phyloP scores from a whole-genome alignment of 257 asterid species.

The Eustoma russellianum region DNA sequence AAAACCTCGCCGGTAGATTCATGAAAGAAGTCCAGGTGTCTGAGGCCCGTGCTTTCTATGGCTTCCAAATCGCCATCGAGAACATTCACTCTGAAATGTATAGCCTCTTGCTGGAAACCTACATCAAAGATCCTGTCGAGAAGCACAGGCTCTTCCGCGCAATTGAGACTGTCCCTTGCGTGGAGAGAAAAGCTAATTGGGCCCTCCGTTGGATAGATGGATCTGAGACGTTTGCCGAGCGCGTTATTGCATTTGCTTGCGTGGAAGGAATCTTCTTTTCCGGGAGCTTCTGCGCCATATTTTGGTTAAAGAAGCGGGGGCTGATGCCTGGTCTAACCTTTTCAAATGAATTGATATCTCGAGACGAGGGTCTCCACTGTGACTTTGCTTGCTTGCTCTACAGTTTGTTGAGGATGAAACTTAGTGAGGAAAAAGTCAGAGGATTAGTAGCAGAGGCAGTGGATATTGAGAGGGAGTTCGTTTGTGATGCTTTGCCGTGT shows the following conservation, averaged over 20 bases:
- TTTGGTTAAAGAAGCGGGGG: conserved; percentile 88
- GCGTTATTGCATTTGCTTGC: conserved; percentile 75
- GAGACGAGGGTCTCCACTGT: conserved; percentile 89
- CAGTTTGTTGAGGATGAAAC: conserved; percentile 49
- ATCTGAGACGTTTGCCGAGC: conserved; percentile 66
- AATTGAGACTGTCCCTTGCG: conserved; percentile 72
- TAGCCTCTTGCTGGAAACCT: conserved; percentile 63
- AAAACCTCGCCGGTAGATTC: conserved; percentile 89
- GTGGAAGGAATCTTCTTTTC: conserved; percentile 91
- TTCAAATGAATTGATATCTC: conserved; percentile 73
- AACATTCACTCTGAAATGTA: conserved; percentile 98
- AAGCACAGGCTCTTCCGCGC: conserved; percentile 63
- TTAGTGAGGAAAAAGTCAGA: conserved; percentile 64
- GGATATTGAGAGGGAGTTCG: conserved; percentile 71
- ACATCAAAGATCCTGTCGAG: conserved; percentile 66
- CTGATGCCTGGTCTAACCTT: conserved; percentile 81
- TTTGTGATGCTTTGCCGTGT: conserved; percentile 79
- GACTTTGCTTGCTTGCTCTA: conserved; percentile 88
- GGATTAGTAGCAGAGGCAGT: conserved; percentile 64
- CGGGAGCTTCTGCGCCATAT: conserved; percentile 83
- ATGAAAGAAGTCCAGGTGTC: conserved; percentile 89
- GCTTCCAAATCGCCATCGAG: conserved; percentile 88
- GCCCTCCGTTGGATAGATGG: conserved; percentile 94
- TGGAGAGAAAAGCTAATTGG: conserved; percentile 78
- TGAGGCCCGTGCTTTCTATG: conserved; percentile 96